Conservation (phyloP, 2,329 filamentous ascomycete genomes). For the Aspergillus cejpii region DNA sequence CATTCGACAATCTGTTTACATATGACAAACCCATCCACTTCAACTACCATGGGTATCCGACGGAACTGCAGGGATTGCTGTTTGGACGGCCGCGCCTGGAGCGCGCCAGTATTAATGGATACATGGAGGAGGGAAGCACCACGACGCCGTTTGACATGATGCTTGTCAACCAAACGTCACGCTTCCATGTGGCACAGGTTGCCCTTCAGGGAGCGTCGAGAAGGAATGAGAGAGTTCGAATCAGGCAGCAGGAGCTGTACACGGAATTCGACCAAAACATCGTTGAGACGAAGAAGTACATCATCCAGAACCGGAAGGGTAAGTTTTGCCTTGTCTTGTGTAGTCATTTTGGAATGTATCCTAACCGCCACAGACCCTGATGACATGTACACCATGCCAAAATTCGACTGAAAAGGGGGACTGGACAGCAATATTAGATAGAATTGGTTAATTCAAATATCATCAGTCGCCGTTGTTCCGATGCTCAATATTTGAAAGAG, state of each 20-base stretch:
- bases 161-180: conserved; percentile 54
- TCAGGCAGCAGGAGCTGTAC: conserved; percentile 43
- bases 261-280: conserved; percentile 47
- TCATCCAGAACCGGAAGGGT: conserved; percentile 49
- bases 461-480: not conserved
- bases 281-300: conserved; percentile 48
- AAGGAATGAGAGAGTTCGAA: conserved; percentile 45
- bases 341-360: not conserved
- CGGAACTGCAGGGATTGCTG: conserved; percentile 55
- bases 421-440: not conserved
- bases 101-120: conserved; percentile 52
- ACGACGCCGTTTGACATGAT: conserved; percentile 67
- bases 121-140: conserved; percentile 59
- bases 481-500: too few species aligned
- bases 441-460: not conserved
- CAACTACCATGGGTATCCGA: conserved; percentile 61
- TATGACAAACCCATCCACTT: conserved; percentile 52
- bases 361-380: conserved; percentile 42
- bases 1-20: conserved; percentile 55
- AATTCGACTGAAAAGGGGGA: conserved; percentile 26
- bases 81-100: conserved; percentile 51
- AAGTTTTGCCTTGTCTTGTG: conserved; percentile 17
- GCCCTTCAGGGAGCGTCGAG: conserved; percentile 48
- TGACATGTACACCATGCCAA: conserved; percentile 47
- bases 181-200: conserved; percentile 53